Percentiles rank a stretch among this genome's conserved stretches.
Conservation (phyloP, 495 filamentous ascomycete species). For the Massariosphaeria phaeospora region DNA sequence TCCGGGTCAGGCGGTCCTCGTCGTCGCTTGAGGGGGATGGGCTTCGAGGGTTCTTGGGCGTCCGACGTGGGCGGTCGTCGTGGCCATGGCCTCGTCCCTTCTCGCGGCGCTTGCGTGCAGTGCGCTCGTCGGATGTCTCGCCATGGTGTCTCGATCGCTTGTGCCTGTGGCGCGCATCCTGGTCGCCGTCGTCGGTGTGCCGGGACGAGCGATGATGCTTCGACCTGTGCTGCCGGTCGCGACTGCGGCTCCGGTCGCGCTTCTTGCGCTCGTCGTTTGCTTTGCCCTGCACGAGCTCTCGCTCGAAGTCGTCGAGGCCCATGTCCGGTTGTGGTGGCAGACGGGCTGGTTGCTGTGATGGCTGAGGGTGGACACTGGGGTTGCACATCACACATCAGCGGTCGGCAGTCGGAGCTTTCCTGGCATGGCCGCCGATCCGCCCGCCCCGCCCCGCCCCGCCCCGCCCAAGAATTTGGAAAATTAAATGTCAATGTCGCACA, state of each 20-base stretch:
- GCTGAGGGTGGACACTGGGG: no score
- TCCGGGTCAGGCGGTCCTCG: constrained; percentile 17
- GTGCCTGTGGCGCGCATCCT: constrained; percentile 47
- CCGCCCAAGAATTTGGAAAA: constrained; percentile 22
- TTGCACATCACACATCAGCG: no score
- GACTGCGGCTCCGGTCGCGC: constrained; percentile 32
- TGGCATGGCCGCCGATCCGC: constrained; percentile 10
- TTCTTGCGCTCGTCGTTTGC: constrained; percentile 26
- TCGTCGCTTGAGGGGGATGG: constrained; percentile 23
- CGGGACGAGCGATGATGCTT: constrained; percentile 46
- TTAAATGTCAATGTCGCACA: no score
- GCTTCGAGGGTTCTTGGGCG: constrained; percentile 25
- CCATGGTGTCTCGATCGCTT: constrained; percentile 51
- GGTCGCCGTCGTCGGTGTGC: constrained; percentile 38
- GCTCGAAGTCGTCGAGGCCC: constrained; percentile 43
- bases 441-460: background rate
- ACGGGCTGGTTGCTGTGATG: background rate
- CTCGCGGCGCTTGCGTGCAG: constrained; percentile 39
- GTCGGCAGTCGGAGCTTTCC: constrained; percentile 12
- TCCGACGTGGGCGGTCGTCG: constrained; percentile 27
- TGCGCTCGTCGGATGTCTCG: constrained; percentile 36
- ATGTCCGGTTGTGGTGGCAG: constrained; percentile 16
- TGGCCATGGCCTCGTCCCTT: constrained; percentile 38
- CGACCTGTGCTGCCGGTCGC: constrained; percentile 25
- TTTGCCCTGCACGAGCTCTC: constrained; percentile 39